These are phyloP conservation scores for Erodium trifolium DNA, from an alignment of 441 rosid genomes.

Conservation along the genomic window DNA sequence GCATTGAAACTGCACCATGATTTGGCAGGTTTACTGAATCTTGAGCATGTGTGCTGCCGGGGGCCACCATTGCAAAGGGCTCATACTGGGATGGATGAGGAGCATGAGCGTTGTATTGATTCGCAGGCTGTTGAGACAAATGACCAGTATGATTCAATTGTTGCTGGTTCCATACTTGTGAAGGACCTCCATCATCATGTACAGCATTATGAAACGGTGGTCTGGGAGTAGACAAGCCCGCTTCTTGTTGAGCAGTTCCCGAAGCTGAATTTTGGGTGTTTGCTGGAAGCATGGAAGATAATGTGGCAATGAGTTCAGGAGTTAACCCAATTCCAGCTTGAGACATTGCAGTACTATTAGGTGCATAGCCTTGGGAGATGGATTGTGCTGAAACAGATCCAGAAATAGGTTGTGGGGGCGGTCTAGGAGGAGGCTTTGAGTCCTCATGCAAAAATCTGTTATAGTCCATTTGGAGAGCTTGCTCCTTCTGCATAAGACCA, in stretches of 20 bases:
- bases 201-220: conserved; percentile 29
- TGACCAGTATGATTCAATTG: conserved; percentile 35
- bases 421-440: conserved; percentile 36
- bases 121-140: conserved; percentile 38
- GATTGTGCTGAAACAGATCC: conserved; percentile 33
- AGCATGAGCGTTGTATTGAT: conserved; percentile 38
- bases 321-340: conserved; percentile 61
- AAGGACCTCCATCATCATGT: conserved; percentile 32
- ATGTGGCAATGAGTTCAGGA: conserved; percentile 75
- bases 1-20: conserved; percentile 35
- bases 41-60: conserved; percentile 39
- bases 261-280: conserved; percentile 34
- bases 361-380: conserved; percentile 30
- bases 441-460: conserved; percentile 43
- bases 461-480: conserved; percentile 31
- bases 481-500: conserved; percentile 38
- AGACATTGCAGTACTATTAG: conserved; percentile 29
- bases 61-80: conserved; percentile 27
- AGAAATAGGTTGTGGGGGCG: conserved; percentile 25
- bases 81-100: conserved; percentile 38
- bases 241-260: conserved; percentile 38
- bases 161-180: conserved; percentile 51
- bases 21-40: conserved; percentile 38
- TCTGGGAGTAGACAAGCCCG: conserved; percentile 35
- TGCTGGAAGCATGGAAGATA: conserved; percentile 65